Evolutionary conservation across 306 rosid species (phyloP).

Genomic region (Casuarina cunninghamiana): DNA sequence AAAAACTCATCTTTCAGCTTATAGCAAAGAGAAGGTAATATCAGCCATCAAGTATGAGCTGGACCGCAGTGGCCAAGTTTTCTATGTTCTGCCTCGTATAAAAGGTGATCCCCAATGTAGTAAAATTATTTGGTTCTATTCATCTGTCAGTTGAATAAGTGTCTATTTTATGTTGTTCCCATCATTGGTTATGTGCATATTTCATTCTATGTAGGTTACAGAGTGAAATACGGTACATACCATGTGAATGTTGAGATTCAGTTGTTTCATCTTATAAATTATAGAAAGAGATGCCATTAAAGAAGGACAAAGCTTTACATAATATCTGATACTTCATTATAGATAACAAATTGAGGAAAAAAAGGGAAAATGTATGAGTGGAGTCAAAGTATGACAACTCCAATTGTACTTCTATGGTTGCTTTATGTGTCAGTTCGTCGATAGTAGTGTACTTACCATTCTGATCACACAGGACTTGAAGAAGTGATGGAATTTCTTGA

Average conservation of each 20-base stretch:
- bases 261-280: background rate
- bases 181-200: background rate
- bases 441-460: conserved; percentile 28
- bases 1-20: conserved; percentile 79
- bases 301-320: conserved; percentile 13
- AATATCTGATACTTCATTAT: background rate
- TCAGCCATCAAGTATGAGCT: conserved; percentile 82
- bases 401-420: conserved; percentile 7
- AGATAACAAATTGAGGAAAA: conserved; percentile 5
- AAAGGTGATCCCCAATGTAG: conserved; percentile 57
- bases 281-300: conserved; percentile 14
- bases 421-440: conserved; percentile 20
- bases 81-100: conserved; percentile 90
- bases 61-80: conserved; percentile 89
- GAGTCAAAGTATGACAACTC: conserved; percentile 6
- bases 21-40: conserved; percentile 64
- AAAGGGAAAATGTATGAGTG: conserved; percentile 2
- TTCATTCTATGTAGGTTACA: background rate
- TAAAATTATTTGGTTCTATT: conserved; percentile 16
- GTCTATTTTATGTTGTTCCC: background rate
- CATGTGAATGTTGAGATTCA: background rate
- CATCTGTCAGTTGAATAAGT: background rate
- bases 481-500: conserved; percentile 84
- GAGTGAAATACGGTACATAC: background rate
- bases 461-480: conserved; percentile 70